phyloP scores from a whole-genome alignment of 2,329 filamentous ascomycete species.

The Aaosphaeria pasadenensis region DNA sequence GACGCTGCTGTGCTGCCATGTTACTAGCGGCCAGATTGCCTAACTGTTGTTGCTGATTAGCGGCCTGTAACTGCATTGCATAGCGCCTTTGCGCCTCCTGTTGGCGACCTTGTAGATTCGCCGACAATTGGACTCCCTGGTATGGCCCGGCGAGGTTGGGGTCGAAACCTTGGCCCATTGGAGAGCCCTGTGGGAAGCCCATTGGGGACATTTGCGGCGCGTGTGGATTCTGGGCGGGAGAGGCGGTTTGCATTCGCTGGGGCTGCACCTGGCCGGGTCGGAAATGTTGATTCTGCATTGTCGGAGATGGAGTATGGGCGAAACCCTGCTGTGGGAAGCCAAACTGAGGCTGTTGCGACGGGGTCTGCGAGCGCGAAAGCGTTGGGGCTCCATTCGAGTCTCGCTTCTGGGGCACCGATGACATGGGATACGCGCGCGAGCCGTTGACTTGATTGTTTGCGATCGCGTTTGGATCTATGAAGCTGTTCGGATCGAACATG shows the following conservation, averaged over 20 bases:
- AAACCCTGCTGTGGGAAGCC: slow-evolving; percentile 67
- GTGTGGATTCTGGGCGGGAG: slow-evolving; percentile 76
- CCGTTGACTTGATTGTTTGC: slow-evolving; percentile 56
- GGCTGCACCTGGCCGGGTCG: slow-evolving; percentile 55
- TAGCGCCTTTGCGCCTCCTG: slow-evolving; percentile 74
- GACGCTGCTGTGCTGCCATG: slow-evolving; percentile 34
- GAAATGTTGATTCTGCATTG: slow-evolving; percentile 78
- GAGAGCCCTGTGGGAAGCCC: slow-evolving; percentile 34
- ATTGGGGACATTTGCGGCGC: slow-evolving; percentile 42
- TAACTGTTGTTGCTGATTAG: slow-evolving; percentile 60
- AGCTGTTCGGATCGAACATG: slow-evolving; percentile 35
- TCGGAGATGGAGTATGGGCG: slow-evolving; percentile 89
- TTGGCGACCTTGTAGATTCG: slow-evolving; percentile 48
- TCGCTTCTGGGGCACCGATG: slow-evolving; percentile 90
- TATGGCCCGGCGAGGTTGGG: slow-evolving; percentile 44
- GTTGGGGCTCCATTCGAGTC: slow-evolving; percentile 76
- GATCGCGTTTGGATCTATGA: slow-evolving; percentile 41
- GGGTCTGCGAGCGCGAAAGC: slow-evolving; percentile 90
- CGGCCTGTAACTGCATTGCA: slow-evolving; percentile 74
- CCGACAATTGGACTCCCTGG: slow-evolving; percentile 46
- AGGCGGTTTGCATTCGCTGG: slow-evolving; percentile 64
- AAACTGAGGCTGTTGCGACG: slow-evolving; percentile 65
- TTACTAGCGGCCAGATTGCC: slow-evolving; percentile 38
- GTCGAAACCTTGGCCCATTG: slow-evolving; percentile 38
- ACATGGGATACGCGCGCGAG: slow-evolving; percentile 82